phyloP scores from a whole-genome alignment of 495 filamentous ascomycete genomes.

The Penicillium verhagenii region DNA sequence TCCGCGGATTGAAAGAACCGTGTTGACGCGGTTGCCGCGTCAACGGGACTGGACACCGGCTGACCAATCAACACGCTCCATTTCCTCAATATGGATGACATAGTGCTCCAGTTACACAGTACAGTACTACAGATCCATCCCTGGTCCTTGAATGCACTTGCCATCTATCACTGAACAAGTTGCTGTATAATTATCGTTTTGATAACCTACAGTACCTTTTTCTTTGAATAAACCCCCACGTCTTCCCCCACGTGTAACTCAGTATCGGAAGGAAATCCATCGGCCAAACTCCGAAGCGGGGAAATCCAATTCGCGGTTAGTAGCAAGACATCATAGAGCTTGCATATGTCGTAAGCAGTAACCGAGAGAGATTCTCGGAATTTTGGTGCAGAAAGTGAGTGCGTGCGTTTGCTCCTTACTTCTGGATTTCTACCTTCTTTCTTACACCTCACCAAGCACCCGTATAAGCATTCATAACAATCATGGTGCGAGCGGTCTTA shows the following conservation, averaged over 20 bases:
- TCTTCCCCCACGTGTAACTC: slow-evolving; percentile 4
- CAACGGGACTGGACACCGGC: slow-evolving; percentile 18
- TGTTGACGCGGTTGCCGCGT: slow-evolving; percentile 37
- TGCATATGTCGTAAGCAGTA: slow-evolving; percentile 7
- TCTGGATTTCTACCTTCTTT: neutral
- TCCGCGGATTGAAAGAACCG: slow-evolving; percentile 11
- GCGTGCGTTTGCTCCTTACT: neutral
- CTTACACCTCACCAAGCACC: neutral
- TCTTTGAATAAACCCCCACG: neutral
- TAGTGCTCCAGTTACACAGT: no score
- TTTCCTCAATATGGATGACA: neutral
- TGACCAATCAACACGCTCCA: neutral
- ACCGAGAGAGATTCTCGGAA: neutral
- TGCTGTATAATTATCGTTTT: no score
- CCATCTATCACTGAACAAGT: no score
- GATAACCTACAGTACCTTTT: no score
- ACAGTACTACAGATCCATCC: no score
- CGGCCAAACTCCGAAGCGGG: slow-evolving; percentile 34
- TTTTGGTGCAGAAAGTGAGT: neutral
- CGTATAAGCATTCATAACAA: neutral
- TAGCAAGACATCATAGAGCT: slow-evolving; percentile 16
- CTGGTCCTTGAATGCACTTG: no score
- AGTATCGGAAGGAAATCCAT: slow-evolving; percentile 7
- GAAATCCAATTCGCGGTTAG: slow-evolving; percentile 11
- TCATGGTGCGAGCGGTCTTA: slow-evolving; percentile 25